Evolutionary conservation across 2,329 filamentous ascomycete genomes (phyloP).

Genomic region (Penicillium sp.): DNA sequence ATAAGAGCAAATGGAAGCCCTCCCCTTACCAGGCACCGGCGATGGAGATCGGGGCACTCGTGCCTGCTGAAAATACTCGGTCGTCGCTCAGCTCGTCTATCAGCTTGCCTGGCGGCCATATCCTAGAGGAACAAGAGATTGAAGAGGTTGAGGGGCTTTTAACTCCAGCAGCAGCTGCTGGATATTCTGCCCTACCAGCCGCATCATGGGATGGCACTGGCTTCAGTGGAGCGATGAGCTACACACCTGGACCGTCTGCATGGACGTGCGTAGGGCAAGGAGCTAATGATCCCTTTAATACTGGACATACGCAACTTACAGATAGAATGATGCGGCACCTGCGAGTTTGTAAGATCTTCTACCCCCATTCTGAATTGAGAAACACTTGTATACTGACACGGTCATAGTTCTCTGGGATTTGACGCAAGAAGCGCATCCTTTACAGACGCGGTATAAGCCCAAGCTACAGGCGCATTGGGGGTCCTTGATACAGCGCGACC

Average conservation of each 20-base stretch:
- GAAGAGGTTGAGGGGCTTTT: constrained; percentile 16
- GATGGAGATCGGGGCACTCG: constrained; percentile 17
- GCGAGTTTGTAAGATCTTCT: constrained; percentile 33
- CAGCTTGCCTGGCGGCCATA: constrained; percentile 10
- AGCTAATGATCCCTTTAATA: constrained; percentile 38
- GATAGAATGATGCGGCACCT: constrained; percentile 41
- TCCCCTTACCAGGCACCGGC: constrained; percentile 36
- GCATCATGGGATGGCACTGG: constrained; percentile 15
- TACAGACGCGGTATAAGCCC: constrained; percentile 35
- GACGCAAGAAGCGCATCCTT: constrained; percentile 37
- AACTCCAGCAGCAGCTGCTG: constrained; percentile 2
- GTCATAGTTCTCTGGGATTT: constrained; percentile 37
- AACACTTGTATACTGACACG: constrained; percentile 3
- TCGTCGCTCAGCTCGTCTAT: constrained; percentile 3
- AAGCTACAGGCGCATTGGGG: constrained; percentile 39
- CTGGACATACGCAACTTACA: constrained; percentile 37
- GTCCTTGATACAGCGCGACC: constrained; percentile 36
- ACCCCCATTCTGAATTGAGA: background rate
- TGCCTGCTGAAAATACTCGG: constrained; percentile 6
- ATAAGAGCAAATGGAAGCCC: constrained; percentile 40
- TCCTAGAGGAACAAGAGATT: constrained; percentile 5
- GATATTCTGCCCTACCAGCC: constrained; percentile 8
- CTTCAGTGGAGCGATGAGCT: constrained; percentile 14
- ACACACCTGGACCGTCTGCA: constrained; percentile 14
- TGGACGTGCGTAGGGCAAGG: constrained; percentile 35